Evolutionary conservation across 306 rosid genomes (phyloP), one percentile per base, ranked within the genome.

Genomic region (Cucurbita pepo): DNA sequence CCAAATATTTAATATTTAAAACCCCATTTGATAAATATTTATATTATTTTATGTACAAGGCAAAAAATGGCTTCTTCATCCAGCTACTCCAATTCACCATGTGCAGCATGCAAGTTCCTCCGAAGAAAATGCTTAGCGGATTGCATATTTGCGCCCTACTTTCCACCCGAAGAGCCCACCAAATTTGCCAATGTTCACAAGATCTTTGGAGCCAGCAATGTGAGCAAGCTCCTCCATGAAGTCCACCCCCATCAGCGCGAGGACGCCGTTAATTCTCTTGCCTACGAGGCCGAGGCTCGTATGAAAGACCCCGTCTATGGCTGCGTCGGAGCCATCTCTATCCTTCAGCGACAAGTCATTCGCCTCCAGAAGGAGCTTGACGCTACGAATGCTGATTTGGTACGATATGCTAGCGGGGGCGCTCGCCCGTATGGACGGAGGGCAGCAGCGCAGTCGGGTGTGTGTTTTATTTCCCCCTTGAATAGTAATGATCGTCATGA

Each of bases 131-230:
- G 98, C 85, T 81, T 82, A 83, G 86, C 91, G 0, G 94, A 89
- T 37, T 94, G 98, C 82, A 81, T 88, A 0, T 94, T 89, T 52
- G 96, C 96, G 1, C 90, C 98, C 12, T 93, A 90, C 76, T 93
- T 93, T 45, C 96, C 98, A 6, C 90, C 97, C 4, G 96, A 90
- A 65, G 97, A 90, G 86, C 97, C 97, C 3, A 89, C 88, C 13
- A 93, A 93, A 61, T 93, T 93, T 66, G 85, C 87, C 0, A 90
- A 89, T 48, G 98, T 94, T 22, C 98, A 94, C 87, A 94, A 90
- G 69, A 94, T 94, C 37, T 94, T 94, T 61, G 98, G 98, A 8
- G 98, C 98, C 14, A 94, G 97, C 84, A 94, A 94, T 30, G 98
- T 94, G 3, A 85, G 92, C 63, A 94, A 94, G 78, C 85, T 94